Evolutionary conservation across 176 grass and related monocot species (phyloP).

Genomic region (Rhipidocladum racemiflorum): DNA sequence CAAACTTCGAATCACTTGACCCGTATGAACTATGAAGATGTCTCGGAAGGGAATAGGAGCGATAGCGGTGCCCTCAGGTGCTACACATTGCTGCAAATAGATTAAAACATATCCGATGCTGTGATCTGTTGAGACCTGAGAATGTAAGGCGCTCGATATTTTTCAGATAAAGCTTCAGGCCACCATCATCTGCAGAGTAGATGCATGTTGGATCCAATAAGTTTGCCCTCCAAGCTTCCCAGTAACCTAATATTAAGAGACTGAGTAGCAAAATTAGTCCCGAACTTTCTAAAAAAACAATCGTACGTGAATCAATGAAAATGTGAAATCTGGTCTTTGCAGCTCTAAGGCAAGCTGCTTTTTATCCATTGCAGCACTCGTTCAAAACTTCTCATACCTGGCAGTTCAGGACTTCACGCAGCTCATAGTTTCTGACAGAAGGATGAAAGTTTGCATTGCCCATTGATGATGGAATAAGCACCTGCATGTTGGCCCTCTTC

Average conservation of each 20-base stretch:
- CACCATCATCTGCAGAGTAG: neutral
- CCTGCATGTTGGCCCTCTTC: neutral
- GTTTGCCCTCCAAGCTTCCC: neutral
- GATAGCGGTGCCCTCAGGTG: neutral
- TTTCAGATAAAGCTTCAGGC: neutral
- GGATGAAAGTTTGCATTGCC: neutral
- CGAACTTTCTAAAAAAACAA: too few relatives aligned
- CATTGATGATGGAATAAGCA: neutral
- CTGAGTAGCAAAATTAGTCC: too few relatives aligned
- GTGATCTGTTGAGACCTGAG: neutral
- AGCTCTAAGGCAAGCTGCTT: neutral
- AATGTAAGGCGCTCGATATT: neutral
- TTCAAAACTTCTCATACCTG: neutral
- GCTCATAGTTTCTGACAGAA: constrained; percentile 10
- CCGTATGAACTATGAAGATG: too few relatives aligned
- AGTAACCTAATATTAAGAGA: neutral
- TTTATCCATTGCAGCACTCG: neutral
- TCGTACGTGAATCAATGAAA: neutral
- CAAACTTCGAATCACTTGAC: too few relatives aligned
- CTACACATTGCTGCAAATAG: neutral
- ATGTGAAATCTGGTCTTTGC: neutral
- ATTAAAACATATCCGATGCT: neutral
- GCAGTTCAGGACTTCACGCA: neutral
- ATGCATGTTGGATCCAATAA: neutral
- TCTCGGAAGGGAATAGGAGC: too few relatives aligned